Percentiles rank a stretch among this genome's conserved stretches.
These are phyloP conservation scores for Ophiostoma montium DNA, from an alignment of 2,329 filamentous ascomycete genomes.

Conservation along the genomic window DNA sequence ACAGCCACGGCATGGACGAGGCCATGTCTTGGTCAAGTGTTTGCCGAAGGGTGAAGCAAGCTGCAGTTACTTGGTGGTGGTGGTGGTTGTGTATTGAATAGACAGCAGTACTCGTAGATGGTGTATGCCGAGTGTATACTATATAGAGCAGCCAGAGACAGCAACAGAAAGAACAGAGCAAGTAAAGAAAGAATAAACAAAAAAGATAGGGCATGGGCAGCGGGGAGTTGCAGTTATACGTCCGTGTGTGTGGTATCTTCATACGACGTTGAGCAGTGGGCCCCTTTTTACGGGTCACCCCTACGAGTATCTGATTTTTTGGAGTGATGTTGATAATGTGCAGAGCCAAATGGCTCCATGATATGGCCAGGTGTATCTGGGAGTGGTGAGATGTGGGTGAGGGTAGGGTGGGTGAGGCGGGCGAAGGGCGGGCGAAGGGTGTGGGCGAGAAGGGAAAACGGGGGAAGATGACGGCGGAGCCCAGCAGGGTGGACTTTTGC, in stretches of 20 bases:
- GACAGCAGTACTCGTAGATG: background rate
- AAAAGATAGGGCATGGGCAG: background rate
- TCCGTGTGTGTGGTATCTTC: background rate
- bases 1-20: slow-evolving; percentile 17
- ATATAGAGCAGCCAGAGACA: no score
- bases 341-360: background rate
- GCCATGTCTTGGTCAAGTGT: slow-evolving; percentile 16
- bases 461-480: no score
- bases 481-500: no score
- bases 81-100: no score
- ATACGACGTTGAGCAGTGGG: slow-evolving; percentile 1
- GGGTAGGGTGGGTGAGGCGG: no score
- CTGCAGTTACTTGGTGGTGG: no score
- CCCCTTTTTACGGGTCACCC: background rate
- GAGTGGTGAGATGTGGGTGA: background rate
- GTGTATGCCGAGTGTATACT: no score
- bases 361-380: background rate
- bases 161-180: no score
- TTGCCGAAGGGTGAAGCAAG: no score
- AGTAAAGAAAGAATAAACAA: background rate
- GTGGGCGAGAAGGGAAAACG: background rate
- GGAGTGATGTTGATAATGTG: background rate
- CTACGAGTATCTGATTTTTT: background rate
- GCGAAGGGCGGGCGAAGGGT: background rate
- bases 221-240: slow-evolving; percentile 1